Conservation (phyloP, 208 protist genomes). For the Novymonas esmeraldas region DNA sequence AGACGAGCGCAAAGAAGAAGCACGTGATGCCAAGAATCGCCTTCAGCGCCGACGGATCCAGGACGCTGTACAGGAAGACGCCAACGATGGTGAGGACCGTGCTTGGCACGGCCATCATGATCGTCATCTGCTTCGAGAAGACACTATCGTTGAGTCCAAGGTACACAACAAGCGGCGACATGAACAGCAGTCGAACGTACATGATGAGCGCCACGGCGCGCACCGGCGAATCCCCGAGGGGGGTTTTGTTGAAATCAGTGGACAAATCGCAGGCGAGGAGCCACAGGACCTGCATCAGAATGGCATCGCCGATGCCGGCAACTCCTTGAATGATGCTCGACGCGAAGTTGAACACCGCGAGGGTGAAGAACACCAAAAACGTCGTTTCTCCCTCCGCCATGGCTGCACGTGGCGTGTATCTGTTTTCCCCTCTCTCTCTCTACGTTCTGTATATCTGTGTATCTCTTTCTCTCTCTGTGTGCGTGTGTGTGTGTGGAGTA, state of each 20-base stretch:
- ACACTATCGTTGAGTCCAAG: conserved; percentile 50
- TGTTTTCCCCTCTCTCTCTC: too few relatives aligned
- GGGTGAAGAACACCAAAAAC: conserved; percentile 33
- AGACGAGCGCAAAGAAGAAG: conserved; percentile 44
- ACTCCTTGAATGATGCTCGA: conserved; percentile 60
- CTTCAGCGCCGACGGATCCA: conserved; percentile 29
- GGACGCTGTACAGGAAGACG: conserved; percentile 40
- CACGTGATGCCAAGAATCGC: conserved; percentile 50
- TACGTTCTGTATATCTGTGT: too few relatives aligned
- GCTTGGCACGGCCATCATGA: conserved; percentile 62
- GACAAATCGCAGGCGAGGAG: conserved; percentile 29
- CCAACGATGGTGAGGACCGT: conserved; percentile 50
- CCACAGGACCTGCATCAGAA: conserved; percentile 64
- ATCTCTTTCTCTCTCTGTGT: too few relatives aligned
- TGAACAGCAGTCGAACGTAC: conserved; percentile 64
- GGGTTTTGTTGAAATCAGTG: conserved; percentile 38
- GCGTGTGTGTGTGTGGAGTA: too few relatives aligned
- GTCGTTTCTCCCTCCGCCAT: conserved; percentile 9
- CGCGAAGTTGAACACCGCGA: conserved; percentile 52
- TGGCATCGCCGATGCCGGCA: conserved; percentile 62
- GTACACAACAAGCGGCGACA: conserved; percentile 55
- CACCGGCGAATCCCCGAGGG: conserved; percentile 44
- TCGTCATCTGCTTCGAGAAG: conserved; percentile 56
- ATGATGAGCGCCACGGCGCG: conserved; percentile 55
- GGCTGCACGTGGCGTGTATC: not conserved